Evolutionary conservation across 257 asterid genomes (phyloP).

Genomic region (Rauvolfia tetraphylla): DNA sequence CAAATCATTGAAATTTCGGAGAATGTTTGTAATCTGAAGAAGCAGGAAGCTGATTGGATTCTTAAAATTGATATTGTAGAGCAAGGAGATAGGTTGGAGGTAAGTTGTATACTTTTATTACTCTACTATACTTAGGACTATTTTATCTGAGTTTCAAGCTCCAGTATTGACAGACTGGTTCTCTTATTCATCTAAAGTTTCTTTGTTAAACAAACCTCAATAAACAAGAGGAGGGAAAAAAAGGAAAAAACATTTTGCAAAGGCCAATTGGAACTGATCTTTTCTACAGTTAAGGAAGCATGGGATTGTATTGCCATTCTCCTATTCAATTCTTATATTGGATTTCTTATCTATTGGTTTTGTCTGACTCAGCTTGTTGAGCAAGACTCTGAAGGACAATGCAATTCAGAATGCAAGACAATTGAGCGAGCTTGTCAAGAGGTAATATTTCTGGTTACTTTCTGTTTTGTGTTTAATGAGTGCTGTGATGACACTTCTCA

Average conservation of each 20-base stretch:
- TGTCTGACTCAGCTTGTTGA: slow-evolving; percentile 71
- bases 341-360: slow-evolving; percentile 22
- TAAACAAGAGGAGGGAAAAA: background rate
- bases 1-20: slow-evolving; percentile 87
- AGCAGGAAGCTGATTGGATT: slow-evolving; percentile 96
- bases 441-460: slow-evolving; percentile 39
- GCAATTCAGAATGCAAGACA: slow-evolving; percentile 88
- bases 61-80: slow-evolving; percentile 92
- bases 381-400: slow-evolving; percentile 92
- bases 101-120: slow-evolving; percentile 24
- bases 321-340: background rate
- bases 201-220: background rate
- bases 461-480: background rate
- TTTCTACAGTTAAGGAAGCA: background rate
- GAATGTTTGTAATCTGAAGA: slow-evolving; percentile 94
- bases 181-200: background rate
- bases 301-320: background rate
- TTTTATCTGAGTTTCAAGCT: background rate
- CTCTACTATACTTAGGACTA: background rate
- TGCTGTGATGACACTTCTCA: background rate
- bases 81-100: slow-evolving; percentile 77
- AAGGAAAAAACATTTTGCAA: background rate
- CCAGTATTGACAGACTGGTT: background rate
- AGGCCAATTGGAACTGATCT: background rate
- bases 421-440: slow-evolving; percentile 98